Conservation (phyloP, 306 rosid species). For the Sesbania bispinosa region DNA sequence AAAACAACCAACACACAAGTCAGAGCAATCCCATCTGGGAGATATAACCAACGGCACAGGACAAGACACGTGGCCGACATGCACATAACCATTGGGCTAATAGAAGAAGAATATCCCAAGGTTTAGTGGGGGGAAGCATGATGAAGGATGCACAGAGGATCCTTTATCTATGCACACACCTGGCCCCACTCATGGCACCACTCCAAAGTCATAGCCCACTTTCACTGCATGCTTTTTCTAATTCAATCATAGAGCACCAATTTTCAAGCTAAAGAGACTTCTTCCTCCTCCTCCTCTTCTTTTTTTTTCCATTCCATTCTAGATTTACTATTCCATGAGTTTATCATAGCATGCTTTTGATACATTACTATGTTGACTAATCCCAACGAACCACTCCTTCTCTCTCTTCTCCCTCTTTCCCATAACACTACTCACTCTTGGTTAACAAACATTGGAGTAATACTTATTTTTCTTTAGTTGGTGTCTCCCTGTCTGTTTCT, state of each 20-base stretch:
- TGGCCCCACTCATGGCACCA: conserved; percentile 46
- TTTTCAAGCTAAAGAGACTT: conserved; percentile 19
- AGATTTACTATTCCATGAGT: conserved; percentile 39
- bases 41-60: conserved; percentile 47
- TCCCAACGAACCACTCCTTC: conserved; percentile 57
- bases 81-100: conserved; percentile 23
- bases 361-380: conserved; percentile 85
- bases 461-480: conserved; percentile 32
- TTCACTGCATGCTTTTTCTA: conserved; percentile 45
- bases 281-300: not conserved
- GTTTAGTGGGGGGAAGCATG: conserved; percentile 65
- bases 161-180: conserved; percentile 24
- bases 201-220: conserved; percentile 39
- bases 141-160: conserved; percentile 50
- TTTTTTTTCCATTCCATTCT: not conserved
- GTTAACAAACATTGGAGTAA: conserved; percentile 39
- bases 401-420: conserved; percentile 29
- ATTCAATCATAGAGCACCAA: conserved; percentile 47
- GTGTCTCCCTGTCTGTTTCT: no score
- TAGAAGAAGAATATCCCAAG: conserved; percentile 36
- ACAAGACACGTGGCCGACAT: conserved; percentile 72
- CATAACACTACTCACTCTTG: conserved; percentile 28
- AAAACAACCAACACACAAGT: conserved; percentile 50
- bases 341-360: conserved; percentile 65
- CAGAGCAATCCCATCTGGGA: conserved; percentile 41